Evolutionary conservation across 1,284 basidiomycete genomes (phyloP), one percentile per base, ranked within the genome.

Genomic region (Malassezia equina): DNA sequence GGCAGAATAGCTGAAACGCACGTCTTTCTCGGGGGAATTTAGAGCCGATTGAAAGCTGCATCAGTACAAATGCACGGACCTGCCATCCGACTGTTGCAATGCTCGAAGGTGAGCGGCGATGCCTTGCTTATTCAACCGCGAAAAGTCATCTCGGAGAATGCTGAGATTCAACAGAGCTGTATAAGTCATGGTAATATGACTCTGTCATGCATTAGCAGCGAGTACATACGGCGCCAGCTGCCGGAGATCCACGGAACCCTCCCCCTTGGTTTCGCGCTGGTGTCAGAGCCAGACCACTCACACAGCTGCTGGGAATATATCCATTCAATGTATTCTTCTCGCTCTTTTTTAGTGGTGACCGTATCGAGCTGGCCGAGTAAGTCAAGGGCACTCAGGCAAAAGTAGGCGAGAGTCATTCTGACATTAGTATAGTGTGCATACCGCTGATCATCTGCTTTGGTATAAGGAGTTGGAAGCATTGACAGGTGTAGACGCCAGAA

Each of bases 1-100:
- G 0, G 90, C 91, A 63, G 88, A 90, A 70, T 94, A 96, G 0
- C 84, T 79, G 60, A 89, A 89, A 24, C 93, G 80, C 28, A 87
- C 77, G 67, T 91, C 90, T 1, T 81, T 79, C 66, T 87, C 84
- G 12, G 80, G 80, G 28, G 78, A 80, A 17, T 78, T 78, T 9
- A 86, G 83, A 19, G 84, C 78, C 2, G 86, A 84, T 11, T 83
- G 82, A 75, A 91, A 91, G 63, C 88, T 91, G 65, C 11, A 17
- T 32, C 44, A 47, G 19, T 21, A 11, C 25, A 32, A 36, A 3
- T 48, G 33, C 46, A 47, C 54, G 42, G 52, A 61, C 61, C 64
- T 58, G 47, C 73, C 73, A 15, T 51, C 51, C 15, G 9, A 15
- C 31, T 66, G 58, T 46, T 73, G 71, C 24, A 64, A 47, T 0